Percentiles rank a stretch among this genome's conserved stretches.
These are phyloP conservation scores for Tolypocladium ophioglossoides DNA, from an alignment of 2,329 filamentous ascomycete species.

Conservation along the genomic window DNA sequence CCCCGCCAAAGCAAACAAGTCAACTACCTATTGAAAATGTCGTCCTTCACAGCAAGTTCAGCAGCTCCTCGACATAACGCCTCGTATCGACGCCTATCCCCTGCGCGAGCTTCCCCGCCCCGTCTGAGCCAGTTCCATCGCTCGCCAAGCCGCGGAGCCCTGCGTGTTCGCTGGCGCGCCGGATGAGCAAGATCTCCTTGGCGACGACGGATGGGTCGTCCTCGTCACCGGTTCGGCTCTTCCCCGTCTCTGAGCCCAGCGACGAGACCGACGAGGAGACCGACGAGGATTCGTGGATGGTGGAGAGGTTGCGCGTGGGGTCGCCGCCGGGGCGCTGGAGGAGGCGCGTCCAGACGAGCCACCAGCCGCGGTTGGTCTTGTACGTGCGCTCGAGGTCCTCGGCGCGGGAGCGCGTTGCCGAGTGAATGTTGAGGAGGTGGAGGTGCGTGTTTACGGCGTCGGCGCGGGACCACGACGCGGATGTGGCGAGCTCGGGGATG, in stretches of 20 bases:
- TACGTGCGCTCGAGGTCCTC: conserved; percentile 48
- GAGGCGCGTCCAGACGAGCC: conserved; percentile 57
- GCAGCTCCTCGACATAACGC: conserved; percentile 61
- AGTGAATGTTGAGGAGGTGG: conserved; percentile 49
- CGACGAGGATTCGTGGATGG: conserved; percentile 13
- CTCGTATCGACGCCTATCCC: conserved; percentile 70
- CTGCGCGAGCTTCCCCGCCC: conserved; percentile 51
- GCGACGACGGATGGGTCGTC: conserved; percentile 12
- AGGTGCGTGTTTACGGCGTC: conserved; percentile 57
- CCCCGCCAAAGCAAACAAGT: neutral
- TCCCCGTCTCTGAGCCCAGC: conserved; percentile 7
- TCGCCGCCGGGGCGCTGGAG: conserved; percentile 23
- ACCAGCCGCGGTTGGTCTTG: conserved; percentile 59
- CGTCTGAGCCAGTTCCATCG: conserved; percentile 36
- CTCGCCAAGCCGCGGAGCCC: conserved; percentile 27
- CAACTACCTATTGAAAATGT: too few relatives aligned
- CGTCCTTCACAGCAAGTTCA: conserved; percentile 39
- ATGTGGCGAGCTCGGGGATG: conserved; percentile 39
- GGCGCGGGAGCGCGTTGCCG: conserved; percentile 27
- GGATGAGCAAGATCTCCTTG: conserved; percentile 53
- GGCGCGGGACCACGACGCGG: conserved; percentile 41
- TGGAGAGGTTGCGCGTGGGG: conserved; percentile 10
- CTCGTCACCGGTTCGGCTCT: neutral
- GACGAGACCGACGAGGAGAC: conserved; percentile 2
- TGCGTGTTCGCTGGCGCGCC: conserved; percentile 46